These are phyloP conservation scores for Hyaloscypha hepaticicola DNA, from an alignment of 495 filamentous ascomycete genomes.

Conservation along the genomic window DNA sequence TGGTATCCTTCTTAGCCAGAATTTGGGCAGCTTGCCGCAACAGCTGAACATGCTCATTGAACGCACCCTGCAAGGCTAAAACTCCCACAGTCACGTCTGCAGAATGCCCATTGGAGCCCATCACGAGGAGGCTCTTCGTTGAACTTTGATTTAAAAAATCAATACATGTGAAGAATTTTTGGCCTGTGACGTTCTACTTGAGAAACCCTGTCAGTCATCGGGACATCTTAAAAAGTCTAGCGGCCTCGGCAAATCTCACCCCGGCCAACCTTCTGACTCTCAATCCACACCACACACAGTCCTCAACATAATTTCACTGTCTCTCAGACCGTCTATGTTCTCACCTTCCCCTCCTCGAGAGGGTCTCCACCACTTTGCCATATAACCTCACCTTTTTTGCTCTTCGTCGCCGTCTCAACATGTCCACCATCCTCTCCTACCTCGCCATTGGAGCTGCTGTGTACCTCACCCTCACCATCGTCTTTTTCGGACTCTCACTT, in stretches of 20 bases:
- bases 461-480: constrained; percentile 57
- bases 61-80: constrained; percentile 91
- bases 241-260: constrained; percentile 9
- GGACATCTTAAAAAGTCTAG: constrained; percentile 10
- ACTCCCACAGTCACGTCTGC: constrained; percentile 64
- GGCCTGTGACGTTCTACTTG: constrained; percentile 2
- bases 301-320: constrained; percentile 9
- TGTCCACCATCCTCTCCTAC: constrained; percentile 38
- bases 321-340: constrained; percentile 18
- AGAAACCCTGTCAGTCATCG: background rate
- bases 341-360: constrained; percentile 25
- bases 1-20: constrained; percentile 34
- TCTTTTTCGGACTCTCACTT: constrained; percentile 57
- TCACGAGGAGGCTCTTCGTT: constrained; percentile 1
- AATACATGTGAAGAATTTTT: constrained; percentile 6
- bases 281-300: background rate
- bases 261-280: background rate
- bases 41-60: constrained; percentile 81
- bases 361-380: constrained; percentile 11
- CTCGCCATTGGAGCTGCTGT: constrained; percentile 55
- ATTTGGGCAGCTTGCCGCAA: constrained; percentile 61
- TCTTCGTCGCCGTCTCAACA: constrained; percentile 12
- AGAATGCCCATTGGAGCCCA: constrained; percentile 12
- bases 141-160: constrained; percentile 9
- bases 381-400: constrained; percentile 2